phyloP scores from a whole-genome alignment of 73 alveolate genomes.

The Breviolum minutum region DNA sequence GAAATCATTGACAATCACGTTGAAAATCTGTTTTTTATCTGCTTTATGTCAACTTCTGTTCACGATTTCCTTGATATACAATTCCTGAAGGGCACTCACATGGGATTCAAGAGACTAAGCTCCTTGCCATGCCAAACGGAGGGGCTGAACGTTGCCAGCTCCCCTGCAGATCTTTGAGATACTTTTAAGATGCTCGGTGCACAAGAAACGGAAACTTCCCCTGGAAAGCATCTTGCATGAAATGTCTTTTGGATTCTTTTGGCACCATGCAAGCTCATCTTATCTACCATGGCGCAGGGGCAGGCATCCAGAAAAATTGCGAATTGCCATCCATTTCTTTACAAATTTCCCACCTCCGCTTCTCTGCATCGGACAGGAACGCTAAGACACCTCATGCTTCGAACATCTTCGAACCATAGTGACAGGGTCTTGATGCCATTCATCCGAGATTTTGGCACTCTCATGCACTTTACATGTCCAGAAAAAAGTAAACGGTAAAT shows the following conservation, averaged over 20 bases:
- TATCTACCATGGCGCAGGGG: background rate
- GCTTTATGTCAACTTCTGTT: background rate
- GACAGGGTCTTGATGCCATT: no score
- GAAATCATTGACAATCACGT: no score
- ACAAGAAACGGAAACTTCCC: background rate
- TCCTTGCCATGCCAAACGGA: constrained; percentile 39
- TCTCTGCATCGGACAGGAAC: constrained; percentile 43
- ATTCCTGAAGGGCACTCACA: background rate
- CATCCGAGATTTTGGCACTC: no score
- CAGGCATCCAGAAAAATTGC: background rate
- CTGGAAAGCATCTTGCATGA: no score
- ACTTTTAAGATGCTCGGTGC: background rate
- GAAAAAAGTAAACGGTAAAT: background rate
- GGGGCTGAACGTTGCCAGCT: constrained; percentile 18
- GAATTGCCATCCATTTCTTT: no score
- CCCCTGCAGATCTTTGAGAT: constrained; percentile 2
- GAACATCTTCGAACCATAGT: no score
- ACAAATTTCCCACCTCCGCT: background rate
- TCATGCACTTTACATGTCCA: no score
- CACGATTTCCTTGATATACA: background rate
- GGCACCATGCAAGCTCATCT: no score
- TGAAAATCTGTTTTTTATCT: no score
- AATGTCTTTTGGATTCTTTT: no score
- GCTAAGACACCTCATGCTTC: constrained; percentile 12
- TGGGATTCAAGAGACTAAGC: background rate